Conservation (phyloP, 2,329 filamentous ascomycete species). For the Aureobasidium sp. region DNA sequence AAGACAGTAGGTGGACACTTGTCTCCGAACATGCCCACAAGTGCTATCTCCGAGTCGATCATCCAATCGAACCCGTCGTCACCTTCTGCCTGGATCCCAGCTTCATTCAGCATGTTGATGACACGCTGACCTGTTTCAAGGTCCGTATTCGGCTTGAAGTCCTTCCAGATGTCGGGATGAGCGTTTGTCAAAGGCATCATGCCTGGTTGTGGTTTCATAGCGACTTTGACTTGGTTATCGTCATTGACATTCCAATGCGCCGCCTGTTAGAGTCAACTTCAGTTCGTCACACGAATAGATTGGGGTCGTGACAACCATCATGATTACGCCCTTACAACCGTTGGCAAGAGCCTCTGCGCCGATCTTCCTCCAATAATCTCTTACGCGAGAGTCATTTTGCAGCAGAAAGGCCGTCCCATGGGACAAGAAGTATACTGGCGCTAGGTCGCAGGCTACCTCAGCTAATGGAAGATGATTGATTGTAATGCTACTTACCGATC, state of each 20-base stretch:
- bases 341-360: slow-evolving; percentile 56
- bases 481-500: no score
- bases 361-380: slow-evolving; percentile 57
- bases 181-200: slow-evolving; percentile 63
- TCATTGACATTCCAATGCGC: slow-evolving; percentile 58
- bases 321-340: slow-evolving; percentile 55
- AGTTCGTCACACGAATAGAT: no score
- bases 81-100: slow-evolving; percentile 47
- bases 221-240: slow-evolving; percentile 49
- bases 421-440: not conserved
- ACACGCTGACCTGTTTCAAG: slow-evolving; percentile 46
- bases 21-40: slow-evolving; percentile 62
- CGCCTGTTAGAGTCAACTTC: slow-evolving; percentile 40
- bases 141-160: slow-evolving; percentile 58
- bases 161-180: slow-evolving; percentile 55
- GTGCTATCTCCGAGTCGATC: slow-evolving; percentile 62
- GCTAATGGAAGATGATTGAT: no score
- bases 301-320: slow-evolving; percentile 41
- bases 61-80: slow-evolving; percentile 62
- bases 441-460: not conserved
- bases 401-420: not conserved
- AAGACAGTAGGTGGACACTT: slow-evolving; percentile 59
- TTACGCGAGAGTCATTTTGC: not conserved
- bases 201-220: slow-evolving; percentile 51
- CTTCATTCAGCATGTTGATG: slow-evolving; percentile 42